These are phyloP conservation scores for Geotrichum restrictum DNA, from an alignment of 1,139 yeast species.

Conservation along the genomic window DNA sequence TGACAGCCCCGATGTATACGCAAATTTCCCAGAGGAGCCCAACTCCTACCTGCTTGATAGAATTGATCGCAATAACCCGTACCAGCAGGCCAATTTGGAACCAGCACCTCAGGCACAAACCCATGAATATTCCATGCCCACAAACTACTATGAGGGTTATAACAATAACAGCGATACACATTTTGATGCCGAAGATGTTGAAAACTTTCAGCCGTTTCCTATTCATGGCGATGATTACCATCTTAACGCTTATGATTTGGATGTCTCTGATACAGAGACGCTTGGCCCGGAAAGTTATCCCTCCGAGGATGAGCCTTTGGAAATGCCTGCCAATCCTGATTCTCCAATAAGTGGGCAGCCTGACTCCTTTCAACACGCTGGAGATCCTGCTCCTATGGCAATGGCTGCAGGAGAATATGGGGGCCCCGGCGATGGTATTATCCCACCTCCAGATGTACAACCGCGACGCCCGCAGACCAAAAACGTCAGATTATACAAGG, in stretches of 20 bases:
- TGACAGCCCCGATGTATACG: conserved; percentile 3
- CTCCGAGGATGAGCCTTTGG: conserved; percentile 31
- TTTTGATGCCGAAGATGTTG: conserved; percentile 3
- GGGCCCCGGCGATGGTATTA: conserved; percentile 22
- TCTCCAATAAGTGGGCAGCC: not conserved
- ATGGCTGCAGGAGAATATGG: conserved; percentile 20
- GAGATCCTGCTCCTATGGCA: conserved; percentile 5
- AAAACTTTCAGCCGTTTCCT: conserved; percentile 29
- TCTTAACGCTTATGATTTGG: conserved; percentile 38
- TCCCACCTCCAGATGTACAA: conserved; percentile 33
- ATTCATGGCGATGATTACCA: conserved; percentile 41
- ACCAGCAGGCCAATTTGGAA: conserved; percentile 2
- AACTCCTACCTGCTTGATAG: conserved; percentile 28
- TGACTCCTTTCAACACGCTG: not conserved
- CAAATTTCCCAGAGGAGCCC: conserved; percentile 24
- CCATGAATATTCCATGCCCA: not conserved
- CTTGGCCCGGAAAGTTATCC: conserved; percentile 27
- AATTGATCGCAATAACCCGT: conserved; percentile 22
- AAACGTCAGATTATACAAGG: conserved; percentile 56
- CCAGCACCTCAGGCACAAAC: conserved; percentile 1
- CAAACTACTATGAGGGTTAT: conserved; percentile 10
- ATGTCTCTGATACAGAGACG: conserved; percentile 24
- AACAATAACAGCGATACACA: not conserved
- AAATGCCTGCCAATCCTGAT: conserved; percentile 17
- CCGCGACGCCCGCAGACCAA: conserved; percentile 44